Percentiles rank a stretch among this genome's conserved stretches.
Conservation (phyloP, 2,329 filamentous ascomycete genomes). For the Colletotrichum melonis region DNA sequence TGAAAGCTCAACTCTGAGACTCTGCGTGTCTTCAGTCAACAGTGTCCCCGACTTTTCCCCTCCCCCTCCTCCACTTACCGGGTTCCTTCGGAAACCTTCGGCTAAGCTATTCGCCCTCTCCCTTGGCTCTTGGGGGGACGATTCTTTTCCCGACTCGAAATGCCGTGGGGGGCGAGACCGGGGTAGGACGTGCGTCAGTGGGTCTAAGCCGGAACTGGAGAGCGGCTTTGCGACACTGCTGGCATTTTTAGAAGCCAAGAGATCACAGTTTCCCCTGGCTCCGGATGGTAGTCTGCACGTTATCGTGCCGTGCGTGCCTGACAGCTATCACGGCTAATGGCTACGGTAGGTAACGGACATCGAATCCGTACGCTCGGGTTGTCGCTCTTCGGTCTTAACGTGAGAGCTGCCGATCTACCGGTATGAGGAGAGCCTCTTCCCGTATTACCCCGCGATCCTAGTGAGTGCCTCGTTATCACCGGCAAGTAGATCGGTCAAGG, state of each 20-base stretch:
- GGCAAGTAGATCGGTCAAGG: neutral
- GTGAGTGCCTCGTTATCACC: neutral
- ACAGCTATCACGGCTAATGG: neutral
- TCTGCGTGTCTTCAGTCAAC: neutral
- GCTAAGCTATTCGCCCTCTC: neutral
- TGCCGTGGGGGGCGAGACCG: neutral
- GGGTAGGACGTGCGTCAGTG: neutral
- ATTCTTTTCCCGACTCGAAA: constrained; percentile 16
- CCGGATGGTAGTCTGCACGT: neutral
- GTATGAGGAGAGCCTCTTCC: neutral
- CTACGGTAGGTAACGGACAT: neutral
- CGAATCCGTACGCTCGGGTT: neutral
- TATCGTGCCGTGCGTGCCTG: neutral
- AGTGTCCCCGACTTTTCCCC: neutral
- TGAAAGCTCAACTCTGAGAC: neutral
- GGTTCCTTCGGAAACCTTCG: constrained; percentile 8
- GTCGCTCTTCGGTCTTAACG: no score
- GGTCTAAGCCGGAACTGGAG: neutral
- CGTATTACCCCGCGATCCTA: neutral
- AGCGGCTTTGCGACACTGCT: neutral
- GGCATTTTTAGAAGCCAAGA: neutral
- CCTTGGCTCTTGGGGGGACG: neutral
- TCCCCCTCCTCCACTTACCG: neutral
- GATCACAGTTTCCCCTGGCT: neutral
- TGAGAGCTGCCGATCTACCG: no score